Conservation (phyloP, 202 grass and related monocot species). For the Zoysia matrella region DNA sequence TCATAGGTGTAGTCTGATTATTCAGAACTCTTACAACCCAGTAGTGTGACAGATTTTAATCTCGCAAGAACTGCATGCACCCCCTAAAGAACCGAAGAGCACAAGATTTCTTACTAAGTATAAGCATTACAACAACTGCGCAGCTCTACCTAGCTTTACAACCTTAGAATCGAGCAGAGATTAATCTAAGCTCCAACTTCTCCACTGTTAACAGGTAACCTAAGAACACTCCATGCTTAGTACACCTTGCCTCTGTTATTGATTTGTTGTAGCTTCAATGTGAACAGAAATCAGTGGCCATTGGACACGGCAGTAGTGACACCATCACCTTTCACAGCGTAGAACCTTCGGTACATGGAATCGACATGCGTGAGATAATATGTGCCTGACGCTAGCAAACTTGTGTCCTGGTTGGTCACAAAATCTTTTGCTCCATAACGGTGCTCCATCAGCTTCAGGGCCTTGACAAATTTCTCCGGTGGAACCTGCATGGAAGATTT, state of each 20-base stretch:
- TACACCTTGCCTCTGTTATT: conserved; percentile 34
- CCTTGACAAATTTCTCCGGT: conserved; percentile 74
- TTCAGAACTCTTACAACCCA: conserved; percentile 42
- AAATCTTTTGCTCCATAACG: conserved; percentile 94
- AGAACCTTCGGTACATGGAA: conserved; percentile 82
- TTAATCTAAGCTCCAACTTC: conserved; percentile 11
- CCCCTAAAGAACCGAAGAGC: neutral
- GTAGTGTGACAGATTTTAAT: conserved; percentile 5
- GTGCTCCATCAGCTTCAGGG: conserved; percentile 86
- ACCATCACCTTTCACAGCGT: conserved; percentile 51
- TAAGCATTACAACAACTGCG: conserved; percentile 33
- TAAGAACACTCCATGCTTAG: conserved; percentile 20
- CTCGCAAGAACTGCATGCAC: neutral
- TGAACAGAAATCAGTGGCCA: conserved; percentile 39
- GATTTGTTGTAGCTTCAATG: neutral
- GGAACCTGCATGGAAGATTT: conserved; percentile 44
- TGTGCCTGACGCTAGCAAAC: conserved; percentile 66
- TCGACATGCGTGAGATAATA: conserved; percentile 90
- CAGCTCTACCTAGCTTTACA: conserved; percentile 52
- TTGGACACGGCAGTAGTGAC: conserved; percentile 38
- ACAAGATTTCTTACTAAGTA: neutral
- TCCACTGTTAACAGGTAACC: conserved; percentile 6
- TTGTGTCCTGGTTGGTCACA: conserved; percentile 76
- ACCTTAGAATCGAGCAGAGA: neutral
- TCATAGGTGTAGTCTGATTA: conserved; percentile 19